A percentile compares a stretch with the other conserved stretches of the same genome.
phyloP scores from a whole-genome alignment of 768 basidiomycete genomes.

The Rhizopogon vinicolor region DNA sequence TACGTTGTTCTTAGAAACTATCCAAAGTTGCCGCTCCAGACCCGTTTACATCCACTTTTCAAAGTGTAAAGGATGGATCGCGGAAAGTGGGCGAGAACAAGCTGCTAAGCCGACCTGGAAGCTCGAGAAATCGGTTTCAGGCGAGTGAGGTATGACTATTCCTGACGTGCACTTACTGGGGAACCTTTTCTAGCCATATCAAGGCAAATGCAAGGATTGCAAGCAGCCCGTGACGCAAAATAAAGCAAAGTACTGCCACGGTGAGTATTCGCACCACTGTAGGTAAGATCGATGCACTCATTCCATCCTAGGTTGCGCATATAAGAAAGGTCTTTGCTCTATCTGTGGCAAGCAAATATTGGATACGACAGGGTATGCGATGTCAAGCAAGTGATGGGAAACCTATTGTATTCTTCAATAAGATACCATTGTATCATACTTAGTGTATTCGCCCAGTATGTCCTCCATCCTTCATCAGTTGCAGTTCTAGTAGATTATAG shows the following conservation, averaged over 20 bases:
- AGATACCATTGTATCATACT: slow-evolving; percentile 20
- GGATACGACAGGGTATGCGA: slow-evolving; percentile 78
- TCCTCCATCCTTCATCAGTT: neutral
- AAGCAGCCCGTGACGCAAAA: slow-evolving; percentile 83
- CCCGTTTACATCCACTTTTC: slow-evolving; percentile 72
- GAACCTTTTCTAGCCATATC: slow-evolving; percentile 60
- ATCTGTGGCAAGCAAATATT: slow-evolving; percentile 87
- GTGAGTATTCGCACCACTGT: slow-evolving; percentile 35
- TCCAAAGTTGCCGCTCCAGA: slow-evolving; percentile 89
- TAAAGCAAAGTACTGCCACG: slow-evolving; percentile 85
- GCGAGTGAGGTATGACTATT: slow-evolving; percentile 31
- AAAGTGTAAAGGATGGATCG: slow-evolving; percentile 73
- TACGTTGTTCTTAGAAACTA: slow-evolving; percentile 57
- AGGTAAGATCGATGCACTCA: slow-evolving; percentile 1
- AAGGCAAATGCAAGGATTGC: slow-evolving; percentile 84
- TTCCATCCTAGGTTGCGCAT: slow-evolving; percentile 65
- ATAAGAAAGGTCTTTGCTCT: slow-evolving; percentile 80
- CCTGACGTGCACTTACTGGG: slow-evolving; percentile 8
- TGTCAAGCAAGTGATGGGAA: slow-evolving; percentile 68
- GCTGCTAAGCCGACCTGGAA: slow-evolving; percentile 63
- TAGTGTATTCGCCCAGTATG: neutral
- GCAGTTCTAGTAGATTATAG: neutral
- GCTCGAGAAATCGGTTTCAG: slow-evolving; percentile 74
- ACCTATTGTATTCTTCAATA: neutral
- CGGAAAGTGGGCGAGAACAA: slow-evolving; percentile 86